A percentile compares a stretch with the other conserved stretches of the same genome.
Evolutionary conservation across 1,284 basidiomycete species (phyloP).

Genomic region (Sporisorium graminicola): DNA sequence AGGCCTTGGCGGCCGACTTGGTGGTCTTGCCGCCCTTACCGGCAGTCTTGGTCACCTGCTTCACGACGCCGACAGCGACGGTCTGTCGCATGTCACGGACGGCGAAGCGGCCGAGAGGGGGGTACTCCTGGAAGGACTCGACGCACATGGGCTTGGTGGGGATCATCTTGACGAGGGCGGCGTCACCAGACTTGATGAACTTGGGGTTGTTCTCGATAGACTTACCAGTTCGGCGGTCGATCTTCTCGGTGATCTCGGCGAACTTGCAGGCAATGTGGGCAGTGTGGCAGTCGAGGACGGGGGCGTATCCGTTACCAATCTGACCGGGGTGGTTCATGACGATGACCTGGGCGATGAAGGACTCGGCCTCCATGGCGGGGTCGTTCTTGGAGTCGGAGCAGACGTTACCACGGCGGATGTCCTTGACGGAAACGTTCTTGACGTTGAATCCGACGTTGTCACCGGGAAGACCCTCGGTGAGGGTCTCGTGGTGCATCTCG

Average conservation of each 20-base stretch:
- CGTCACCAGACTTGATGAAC: slow-evolving; percentile 78
- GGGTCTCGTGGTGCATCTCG: slow-evolving; percentile 99
- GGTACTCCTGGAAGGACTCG: slow-evolving; percentile 97
- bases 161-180: slow-evolving; percentile 95
- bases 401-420: slow-evolving; percentile 99
- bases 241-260: slow-evolving; percentile 97
- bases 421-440: slow-evolving; percentile 99
- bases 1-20: slow-evolving; percentile 91
- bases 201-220: slow-evolving; percentile 88
- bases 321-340: slow-evolving; percentile 99
- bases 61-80: slow-evolving; percentile 92
- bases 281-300: slow-evolving; percentile 99
- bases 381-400: slow-evolving; percentile 99
- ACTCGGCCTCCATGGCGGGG: slow-evolving; percentile 98
- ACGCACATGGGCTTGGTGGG: slow-evolving; percentile 98
- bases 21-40: slow-evolving; percentile 76
- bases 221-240: slow-evolving; percentile 94
- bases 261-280: slow-evolving; percentile 99
- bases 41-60: slow-evolving; percentile 70
- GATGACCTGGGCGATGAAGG: slow-evolving; percentile 99
- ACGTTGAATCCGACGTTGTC: slow-evolving; percentile 95
- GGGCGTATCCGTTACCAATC: slow-evolving; percentile 96
- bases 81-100: slow-evolving; percentile 73
- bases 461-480: slow-evolving; percentile 93
- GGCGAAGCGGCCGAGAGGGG: slow-evolving; percentile 96